Conservation (phyloP, 768 basidiomycete genomes). For the Pulveroboletus sp. region DNA sequence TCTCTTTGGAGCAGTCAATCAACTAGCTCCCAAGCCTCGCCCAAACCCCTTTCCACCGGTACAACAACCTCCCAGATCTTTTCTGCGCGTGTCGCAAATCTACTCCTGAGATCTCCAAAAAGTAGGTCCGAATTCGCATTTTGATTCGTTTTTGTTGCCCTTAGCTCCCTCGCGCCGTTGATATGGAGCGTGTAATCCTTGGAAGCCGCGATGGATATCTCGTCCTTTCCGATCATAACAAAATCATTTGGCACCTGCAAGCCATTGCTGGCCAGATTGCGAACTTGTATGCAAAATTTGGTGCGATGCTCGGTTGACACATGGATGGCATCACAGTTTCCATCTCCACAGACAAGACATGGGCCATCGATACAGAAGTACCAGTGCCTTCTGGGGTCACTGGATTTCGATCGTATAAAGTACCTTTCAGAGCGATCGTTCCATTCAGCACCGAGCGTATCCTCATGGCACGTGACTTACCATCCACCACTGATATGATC, state of each 20-base stretch:
- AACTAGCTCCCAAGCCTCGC: conserved; percentile 5
- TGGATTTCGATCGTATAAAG: conserved; percentile 1
- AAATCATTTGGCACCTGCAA: background rate
- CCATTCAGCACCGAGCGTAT: background rate
- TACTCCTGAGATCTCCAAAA: conserved; percentile 1
- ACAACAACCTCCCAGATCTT: background rate
- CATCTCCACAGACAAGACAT: conserved; percentile 4
- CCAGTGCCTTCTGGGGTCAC: conserved; percentile 3
- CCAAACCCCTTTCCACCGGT: background rate
- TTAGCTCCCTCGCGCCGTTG: background rate
- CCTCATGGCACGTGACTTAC: background rate
- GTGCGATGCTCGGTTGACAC: conserved; percentile 3
- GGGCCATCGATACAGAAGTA: background rate
- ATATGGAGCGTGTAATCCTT: background rate
- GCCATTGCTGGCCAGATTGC: too few species aligned
- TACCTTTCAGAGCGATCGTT: background rate
- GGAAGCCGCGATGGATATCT: conserved; percentile 1
- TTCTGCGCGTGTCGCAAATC: background rate
- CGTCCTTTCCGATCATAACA: conserved; percentile 3
- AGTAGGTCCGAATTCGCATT: background rate
- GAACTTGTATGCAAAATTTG: background rate
- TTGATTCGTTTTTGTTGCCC: background rate
- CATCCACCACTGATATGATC: conserved; percentile 6
- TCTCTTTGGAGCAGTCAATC: background rate
- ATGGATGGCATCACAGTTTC: background rate